Percentiles rank a stretch among this genome's conserved stretches.
phyloP scores from a whole-genome alignment of 208 protist species.

The Trypanosoma melophagium region DNA sequence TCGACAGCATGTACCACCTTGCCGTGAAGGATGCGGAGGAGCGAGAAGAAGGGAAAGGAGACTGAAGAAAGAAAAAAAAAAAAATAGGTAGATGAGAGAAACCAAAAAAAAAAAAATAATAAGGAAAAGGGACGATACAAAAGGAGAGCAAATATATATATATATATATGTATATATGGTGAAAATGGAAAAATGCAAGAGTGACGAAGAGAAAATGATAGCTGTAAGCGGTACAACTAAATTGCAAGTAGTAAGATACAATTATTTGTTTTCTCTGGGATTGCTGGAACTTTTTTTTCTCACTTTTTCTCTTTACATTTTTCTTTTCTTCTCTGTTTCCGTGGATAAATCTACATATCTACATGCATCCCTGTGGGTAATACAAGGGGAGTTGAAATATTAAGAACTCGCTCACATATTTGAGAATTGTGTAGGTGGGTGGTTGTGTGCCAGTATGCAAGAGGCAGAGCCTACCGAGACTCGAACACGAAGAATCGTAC shows the following conservation, averaged over 20 bases:
- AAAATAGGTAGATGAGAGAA: background rate
- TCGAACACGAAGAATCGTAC: background rate
- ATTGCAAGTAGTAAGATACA: no score
- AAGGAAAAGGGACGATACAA: background rate
- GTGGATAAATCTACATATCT: background rate
- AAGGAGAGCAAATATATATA: background rate
- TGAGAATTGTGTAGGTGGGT: no score
- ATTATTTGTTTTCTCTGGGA: no score
- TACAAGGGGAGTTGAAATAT: background rate
- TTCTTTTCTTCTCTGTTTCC: slow-evolving; percentile 3
- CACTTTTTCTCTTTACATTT: background rate
- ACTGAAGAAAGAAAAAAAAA: slow-evolving; percentile 12
- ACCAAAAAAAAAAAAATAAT: slow-evolving; percentile 2
- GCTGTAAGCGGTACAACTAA: no score
- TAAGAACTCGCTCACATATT: no score
- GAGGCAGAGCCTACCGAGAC: background rate
- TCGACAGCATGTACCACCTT: slow-evolving; percentile 85
- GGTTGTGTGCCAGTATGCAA: background rate
- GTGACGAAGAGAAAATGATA: background rate
- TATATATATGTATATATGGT: background rate
- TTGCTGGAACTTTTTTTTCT: slow-evolving; percentile 11
- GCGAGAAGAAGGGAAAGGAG: slow-evolving; percentile 14
- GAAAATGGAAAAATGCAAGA: background rate
- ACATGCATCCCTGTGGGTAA: background rate
- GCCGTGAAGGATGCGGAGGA: slow-evolving; percentile 67